Evolutionary conservation across 2,329 filamentous ascomycete species (phyloP).

Genomic region (Ascochyta lentis): DNA sequence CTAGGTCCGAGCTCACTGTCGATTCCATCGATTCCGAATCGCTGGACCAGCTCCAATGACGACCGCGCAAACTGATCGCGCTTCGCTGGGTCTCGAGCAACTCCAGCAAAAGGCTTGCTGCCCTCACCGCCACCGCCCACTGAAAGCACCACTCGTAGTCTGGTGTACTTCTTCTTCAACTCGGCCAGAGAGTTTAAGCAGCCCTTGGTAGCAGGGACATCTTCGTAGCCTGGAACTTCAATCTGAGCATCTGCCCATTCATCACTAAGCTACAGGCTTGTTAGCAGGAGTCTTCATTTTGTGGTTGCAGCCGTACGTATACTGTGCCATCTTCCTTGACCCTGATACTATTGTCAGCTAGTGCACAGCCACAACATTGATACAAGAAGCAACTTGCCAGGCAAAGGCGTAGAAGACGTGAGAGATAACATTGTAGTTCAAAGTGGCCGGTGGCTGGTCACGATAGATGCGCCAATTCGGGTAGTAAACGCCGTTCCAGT

Average conservation of each 20-base stretch:
- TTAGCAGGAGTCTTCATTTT: constrained; percentile 25
- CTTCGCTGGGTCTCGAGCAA: constrained; percentile 66
- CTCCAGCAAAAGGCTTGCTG: constrained; percentile 69
- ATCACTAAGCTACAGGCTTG: constrained; percentile 69
- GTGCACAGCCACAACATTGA: constrained; percentile 12
- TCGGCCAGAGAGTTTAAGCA: constrained; percentile 76
- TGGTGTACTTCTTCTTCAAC: constrained; percentile 72
- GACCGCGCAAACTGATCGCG: constrained; percentile 75
- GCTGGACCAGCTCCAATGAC: constrained; percentile 70
- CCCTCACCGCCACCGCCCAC: constrained; percentile 76
- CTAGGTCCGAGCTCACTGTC: constrained; percentile 66
- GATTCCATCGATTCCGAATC: constrained; percentile 75
- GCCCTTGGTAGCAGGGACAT: constrained; percentile 44
- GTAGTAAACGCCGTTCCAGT: constrained; percentile 79
- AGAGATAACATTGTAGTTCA: constrained; percentile 79
- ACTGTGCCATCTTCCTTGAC: constrained; percentile 75
- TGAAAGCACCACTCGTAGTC: constrained; percentile 78
- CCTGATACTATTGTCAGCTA: constrained; percentile 50
- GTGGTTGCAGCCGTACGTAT: constrained; percentile 66
- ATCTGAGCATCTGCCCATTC: constrained; percentile 78
- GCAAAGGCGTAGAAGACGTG: constrained; percentile 87
- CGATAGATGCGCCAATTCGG: constrained; percentile 79
- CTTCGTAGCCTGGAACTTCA: constrained; percentile 68
- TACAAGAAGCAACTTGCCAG: constrained; percentile 50
- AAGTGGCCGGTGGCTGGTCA: constrained; percentile 73